Percentiles rank a stretch among this genome's conserved stretches.
phyloP scores from a whole-genome alignment of 2,329 filamentous ascomycete genomes.

The Seiridium unicorne region DNA sequence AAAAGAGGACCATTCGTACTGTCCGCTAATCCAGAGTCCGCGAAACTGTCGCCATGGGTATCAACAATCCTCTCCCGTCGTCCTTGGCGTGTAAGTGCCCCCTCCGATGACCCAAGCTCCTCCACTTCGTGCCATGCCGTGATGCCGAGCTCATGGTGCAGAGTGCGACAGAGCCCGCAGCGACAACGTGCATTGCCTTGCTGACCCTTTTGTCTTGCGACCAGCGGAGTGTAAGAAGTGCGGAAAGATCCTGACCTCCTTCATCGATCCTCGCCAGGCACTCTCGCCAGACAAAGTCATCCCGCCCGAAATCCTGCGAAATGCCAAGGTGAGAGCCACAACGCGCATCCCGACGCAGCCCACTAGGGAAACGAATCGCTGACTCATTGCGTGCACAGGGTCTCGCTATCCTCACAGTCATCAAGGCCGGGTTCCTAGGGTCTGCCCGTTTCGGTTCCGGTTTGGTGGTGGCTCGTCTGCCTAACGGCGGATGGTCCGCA shows the following conservation, averaged over 20 bases:
- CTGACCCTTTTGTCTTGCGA: not conserved
- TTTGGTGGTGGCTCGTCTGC: conserved; percentile 75
- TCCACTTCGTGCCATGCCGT: conserved; percentile 11
- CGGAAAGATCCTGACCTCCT: conserved; percentile 90
- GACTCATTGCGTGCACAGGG: conserved; percentile 43
- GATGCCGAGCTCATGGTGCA: not conserved
- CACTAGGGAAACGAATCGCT: not conserved
- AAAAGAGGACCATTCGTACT: not conserved
- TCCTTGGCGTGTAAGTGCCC: conserved; percentile 63
- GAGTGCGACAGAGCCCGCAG: no score
- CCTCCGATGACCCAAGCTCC: conserved; percentile 15
- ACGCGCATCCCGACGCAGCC: not conserved
- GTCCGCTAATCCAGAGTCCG: not conserved
- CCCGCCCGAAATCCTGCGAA: conserved; percentile 81
- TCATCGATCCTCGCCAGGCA: conserved; percentile 88
- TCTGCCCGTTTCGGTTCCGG: conserved; percentile 80
- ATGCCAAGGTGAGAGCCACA: conserved; percentile 71
- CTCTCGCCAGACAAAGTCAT: conserved; percentile 98
- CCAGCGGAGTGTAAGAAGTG: conserved; percentile 97
- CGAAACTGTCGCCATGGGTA: conserved; percentile 46
- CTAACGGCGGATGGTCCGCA: conserved; percentile 77
- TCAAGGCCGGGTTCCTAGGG: conserved; percentile 84
- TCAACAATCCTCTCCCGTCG: conserved; percentile 66
- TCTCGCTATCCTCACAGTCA: conserved; percentile 80
- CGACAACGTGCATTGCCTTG: conserved; percentile 12